These are phyloP conservation scores for Chaetomiaceae sp. DNA, from an alignment of 2,329 filamentous ascomycete species.

Conservation along the genomic window DNA sequence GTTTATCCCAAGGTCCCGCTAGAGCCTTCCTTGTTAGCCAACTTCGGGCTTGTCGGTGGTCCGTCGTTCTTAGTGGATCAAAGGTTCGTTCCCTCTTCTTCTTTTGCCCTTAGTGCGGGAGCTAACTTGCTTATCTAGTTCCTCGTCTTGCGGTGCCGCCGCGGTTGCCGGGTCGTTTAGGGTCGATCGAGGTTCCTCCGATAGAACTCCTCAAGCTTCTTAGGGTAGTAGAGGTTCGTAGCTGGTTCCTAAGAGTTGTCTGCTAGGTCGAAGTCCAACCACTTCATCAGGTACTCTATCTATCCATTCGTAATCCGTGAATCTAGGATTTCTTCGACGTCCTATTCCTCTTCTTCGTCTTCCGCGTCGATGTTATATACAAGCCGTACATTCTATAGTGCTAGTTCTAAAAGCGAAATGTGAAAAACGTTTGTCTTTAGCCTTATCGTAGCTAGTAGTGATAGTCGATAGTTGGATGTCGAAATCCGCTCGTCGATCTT, in stretches of 20 bases:
- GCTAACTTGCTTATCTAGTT: too few relatives aligned
- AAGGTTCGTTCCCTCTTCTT: too few relatives aligned
- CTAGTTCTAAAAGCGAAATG: constrained; percentile 14
- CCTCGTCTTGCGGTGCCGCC: too few relatives aligned
- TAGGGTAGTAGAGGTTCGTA: too few relatives aligned
- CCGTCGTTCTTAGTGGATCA: too few relatives aligned
- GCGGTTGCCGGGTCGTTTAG: too few relatives aligned
- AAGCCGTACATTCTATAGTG: background rate
- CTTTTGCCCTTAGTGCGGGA: too few relatives aligned
- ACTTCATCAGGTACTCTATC: background rate
- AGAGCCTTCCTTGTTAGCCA: too few relatives aligned
- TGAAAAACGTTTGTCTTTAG: constrained; percentile 8
- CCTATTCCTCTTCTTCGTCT: constrained; percentile 14
- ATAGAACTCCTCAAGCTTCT: too few relatives aligned
- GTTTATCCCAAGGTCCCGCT: background rate
- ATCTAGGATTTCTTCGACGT: constrained; percentile 1
- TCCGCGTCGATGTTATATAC: background rate
- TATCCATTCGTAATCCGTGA: background rate
- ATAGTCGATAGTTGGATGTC: constrained; percentile 3
- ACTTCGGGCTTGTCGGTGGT: too few relatives aligned
- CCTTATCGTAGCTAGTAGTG: constrained; percentile 2
- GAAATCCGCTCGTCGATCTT: constrained; percentile 9
- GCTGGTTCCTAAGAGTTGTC: too few relatives aligned
- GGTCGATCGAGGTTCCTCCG: too few relatives aligned
- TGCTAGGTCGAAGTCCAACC: background rate